Evolutionary conservation across 768 basidiomycete genomes (phyloP).

Genomic region (Serendipita vermifera): DNA sequence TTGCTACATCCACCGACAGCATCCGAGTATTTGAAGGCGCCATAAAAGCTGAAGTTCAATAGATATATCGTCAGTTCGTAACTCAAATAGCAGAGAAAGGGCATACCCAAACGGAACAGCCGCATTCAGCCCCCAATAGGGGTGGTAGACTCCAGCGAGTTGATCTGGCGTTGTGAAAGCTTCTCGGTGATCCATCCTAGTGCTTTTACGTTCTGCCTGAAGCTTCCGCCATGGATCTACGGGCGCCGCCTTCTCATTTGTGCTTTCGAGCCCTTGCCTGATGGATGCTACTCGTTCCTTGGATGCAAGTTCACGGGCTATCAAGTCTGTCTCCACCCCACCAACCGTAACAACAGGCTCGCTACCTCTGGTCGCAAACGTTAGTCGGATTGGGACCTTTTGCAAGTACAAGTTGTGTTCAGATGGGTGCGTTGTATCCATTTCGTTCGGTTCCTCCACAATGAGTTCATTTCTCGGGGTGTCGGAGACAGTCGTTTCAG

Average conservation of each 20-base stretch:
- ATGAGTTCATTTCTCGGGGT: not conserved
- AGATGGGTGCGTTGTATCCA: not conserved
- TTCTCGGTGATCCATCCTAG: conserved; percentile 1
- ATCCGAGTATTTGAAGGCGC: conserved; percentile 1
- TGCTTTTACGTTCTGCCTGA: not conserved
- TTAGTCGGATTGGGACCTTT: no score
- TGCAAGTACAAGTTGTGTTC: not conserved
- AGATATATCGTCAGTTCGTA: not conserved
- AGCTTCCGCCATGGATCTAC: conserved; percentile 3
- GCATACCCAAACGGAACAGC: not conserved
- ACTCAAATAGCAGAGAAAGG: not conserved
- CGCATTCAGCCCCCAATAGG: not conserved
- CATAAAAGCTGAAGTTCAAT: not conserved
- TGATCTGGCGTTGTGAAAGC: not conserved
- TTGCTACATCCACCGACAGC: not conserved
- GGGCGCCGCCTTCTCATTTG: not conserved
- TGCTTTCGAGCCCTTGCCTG: not conserved
- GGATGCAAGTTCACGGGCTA: not conserved
- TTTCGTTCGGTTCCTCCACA: not conserved
- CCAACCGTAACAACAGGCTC: no score
- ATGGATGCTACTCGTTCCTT: not conserved
- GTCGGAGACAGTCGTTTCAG: no score
- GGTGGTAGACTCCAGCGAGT: not conserved
- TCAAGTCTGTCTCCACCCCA: not conserved
- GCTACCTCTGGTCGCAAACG: no score